These are phyloP conservation scores for Leccinum proliferum DNA, from an alignment of 1,284 basidiomycete genomes.

Conservation along the genomic window DNA sequence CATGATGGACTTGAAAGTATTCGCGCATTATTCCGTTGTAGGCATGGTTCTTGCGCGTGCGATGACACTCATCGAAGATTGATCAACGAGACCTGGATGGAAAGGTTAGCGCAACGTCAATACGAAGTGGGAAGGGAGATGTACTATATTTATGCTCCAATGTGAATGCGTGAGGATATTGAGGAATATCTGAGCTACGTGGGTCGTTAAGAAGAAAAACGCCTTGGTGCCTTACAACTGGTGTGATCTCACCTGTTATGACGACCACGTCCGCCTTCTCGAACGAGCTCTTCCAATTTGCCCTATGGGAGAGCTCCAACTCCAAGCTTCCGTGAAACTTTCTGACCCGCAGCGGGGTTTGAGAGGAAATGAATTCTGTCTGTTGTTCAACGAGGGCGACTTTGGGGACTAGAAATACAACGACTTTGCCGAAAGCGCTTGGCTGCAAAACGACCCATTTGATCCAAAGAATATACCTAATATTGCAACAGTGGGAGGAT, in stretches of 20 bases:
- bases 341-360: constrained; percentile 60
- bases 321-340: constrained; percentile 66
- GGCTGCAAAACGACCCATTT: constrained; percentile 62
- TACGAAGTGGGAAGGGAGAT: constrained; percentile 3
- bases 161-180: constrained; percentile 75
- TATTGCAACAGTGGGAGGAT: too few relatives aligned
- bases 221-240: not conserved
- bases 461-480: constrained; percentile 30
- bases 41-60: constrained; percentile 73
- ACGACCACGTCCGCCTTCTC: constrained; percentile 67
- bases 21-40: constrained; percentile 79
- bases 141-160: constrained; percentile 61
- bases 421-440: constrained; percentile 42
- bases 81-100: constrained; percentile 59
- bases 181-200: constrained; percentile 71
- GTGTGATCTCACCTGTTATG: constrained; percentile 58
- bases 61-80: constrained; percentile 82
- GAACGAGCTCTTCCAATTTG: constrained; percentile 61
- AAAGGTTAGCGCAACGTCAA: constrained; percentile 1
- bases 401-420: constrained; percentile 76
- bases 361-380: constrained; percentile 56
- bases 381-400: constrained; percentile 82
- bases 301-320: constrained; percentile 54
- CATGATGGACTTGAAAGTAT: constrained; percentile 50
- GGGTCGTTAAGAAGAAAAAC: not conserved